Conservation (phyloP, 148 eudicot species). For the Dianthus caryophyllus region DNA sequence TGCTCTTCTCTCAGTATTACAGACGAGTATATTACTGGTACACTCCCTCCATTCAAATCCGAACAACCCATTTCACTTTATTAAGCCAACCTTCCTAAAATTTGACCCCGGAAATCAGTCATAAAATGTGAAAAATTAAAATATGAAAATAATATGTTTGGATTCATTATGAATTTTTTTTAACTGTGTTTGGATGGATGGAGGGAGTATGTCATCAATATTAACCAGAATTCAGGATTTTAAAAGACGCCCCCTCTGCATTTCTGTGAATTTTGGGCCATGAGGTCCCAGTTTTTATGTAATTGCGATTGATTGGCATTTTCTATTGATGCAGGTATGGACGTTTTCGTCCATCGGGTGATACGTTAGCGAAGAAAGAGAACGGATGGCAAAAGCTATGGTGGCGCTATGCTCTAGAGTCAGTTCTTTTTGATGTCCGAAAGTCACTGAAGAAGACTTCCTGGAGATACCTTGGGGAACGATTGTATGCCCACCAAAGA, state of each 20-base stretch:
- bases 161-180: no score
- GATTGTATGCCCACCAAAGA: constrained; percentile 52
- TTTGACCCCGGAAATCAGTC: no score
- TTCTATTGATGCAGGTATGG: constrained; percentile 55
- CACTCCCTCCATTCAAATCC: no score
- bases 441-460: constrained; percentile 72
- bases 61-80: no score
- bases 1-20: no score
- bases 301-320: background rate
- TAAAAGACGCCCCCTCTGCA: background rate
- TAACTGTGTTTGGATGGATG: no score
- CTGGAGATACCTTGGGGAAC: constrained; percentile 74
- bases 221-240: background rate
- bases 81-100: no score
- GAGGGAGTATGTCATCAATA: no score
- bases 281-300: constrained; percentile 5
- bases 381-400: constrained; percentile 81
- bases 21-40: no score
- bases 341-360: constrained; percentile 73
- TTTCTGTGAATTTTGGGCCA: constrained; percentile 1
- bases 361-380: constrained; percentile 50
- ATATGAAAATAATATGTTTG: no score
- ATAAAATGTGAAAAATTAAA: no score
- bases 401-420: constrained; percentile 95
- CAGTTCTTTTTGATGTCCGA: constrained; percentile 72